A percentile compares a stretch with the other conserved stretches of the same genome.
Conservation (phyloP, 2,329 filamentous ascomycete genomes). For the Paracoccidioides lutzii region DNA sequence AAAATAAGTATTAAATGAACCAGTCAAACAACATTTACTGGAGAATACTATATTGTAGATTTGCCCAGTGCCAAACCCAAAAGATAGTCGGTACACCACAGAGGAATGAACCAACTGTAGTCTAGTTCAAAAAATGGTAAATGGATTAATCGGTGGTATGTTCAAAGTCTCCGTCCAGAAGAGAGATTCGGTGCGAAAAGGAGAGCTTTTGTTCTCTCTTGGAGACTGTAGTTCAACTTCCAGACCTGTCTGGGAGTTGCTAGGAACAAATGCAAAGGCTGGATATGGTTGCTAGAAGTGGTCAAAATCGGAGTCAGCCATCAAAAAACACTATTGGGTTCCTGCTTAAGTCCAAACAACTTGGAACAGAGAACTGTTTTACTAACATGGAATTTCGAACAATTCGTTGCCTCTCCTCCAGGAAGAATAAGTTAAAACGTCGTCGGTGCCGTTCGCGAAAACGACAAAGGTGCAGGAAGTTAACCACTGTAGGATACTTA, state of each 20-base stretch:
- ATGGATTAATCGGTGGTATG: background rate
- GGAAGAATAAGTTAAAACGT: background rate
- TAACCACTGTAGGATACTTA: background rate
- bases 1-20: background rate
- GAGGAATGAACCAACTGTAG: background rate
- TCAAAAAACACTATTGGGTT: background rate
- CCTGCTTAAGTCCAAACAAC: constrained; percentile 1
- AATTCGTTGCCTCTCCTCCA: background rate
- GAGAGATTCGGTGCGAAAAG: background rate
- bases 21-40: background rate
- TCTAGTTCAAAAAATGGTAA: background rate
- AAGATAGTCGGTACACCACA: background rate
- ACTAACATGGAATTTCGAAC: constrained; percentile 4
- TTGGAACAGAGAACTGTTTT: background rate
- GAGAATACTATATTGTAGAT: background rate
- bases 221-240: background rate
- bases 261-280: background rate
- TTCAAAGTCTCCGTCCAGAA: background rate
- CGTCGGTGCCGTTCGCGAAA: background rate
- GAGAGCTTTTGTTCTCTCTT: background rate
- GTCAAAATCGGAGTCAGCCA: background rate
- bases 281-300: background rate
- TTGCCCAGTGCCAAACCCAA: background rate
- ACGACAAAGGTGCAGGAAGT: background rate
- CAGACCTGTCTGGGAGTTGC: background rate